Conservation (phyloP, 2,329 filamentous ascomycete genomes). For the Ophiocordyceps robertsii region DNA sequence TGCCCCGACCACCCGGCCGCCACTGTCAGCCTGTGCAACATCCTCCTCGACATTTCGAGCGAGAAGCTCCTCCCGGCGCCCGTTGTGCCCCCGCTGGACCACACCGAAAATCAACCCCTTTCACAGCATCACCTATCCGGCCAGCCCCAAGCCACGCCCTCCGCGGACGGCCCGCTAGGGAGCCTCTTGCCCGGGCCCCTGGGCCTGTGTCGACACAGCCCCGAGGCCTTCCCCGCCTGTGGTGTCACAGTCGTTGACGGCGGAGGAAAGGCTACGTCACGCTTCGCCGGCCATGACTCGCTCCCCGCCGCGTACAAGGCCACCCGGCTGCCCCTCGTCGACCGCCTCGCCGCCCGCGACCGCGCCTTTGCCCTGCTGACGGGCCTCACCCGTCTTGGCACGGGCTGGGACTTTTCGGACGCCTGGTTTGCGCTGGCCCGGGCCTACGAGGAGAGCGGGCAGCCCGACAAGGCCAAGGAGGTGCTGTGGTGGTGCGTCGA, state of each 20-base stretch:
- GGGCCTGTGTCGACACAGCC: too few relatives aligned
- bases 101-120: neutral
- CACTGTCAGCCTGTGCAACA: conserved; percentile 69
- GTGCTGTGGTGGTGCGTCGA: conserved; percentile 97
- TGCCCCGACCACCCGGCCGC: conserved; percentile 68
- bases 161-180: neutral
- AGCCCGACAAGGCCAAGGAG: conserved; percentile 78
- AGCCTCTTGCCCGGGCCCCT: neutral
- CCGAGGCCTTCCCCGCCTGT: neutral
- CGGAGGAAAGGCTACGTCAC: conserved; percentile 1
- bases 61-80: conserved; percentile 49
- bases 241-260: conserved; percentile 1
- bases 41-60: conserved; percentile 75
- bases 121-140: conserved; percentile 1
- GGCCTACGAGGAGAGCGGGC: conserved; percentile 76
- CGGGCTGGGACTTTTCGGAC: conserved; percentile 82
- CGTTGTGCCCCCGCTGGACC: conserved; percentile 31
- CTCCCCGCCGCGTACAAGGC: conserved; percentile 41
- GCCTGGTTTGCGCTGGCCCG: conserved; percentile 84
- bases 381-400: conserved; percentile 70
- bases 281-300: conserved; percentile 16
- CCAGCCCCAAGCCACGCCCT: neutral
- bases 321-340: conserved; percentile 55
- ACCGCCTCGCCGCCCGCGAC: conserved; percentile 80
- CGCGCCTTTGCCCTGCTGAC: conserved; percentile 76